Percentiles rank a stretch among this genome's conserved stretches.
These are phyloP conservation scores for Aspergillus hortae DNA, from an alignment of 2,329 filamentous ascomycete species.

Conservation along the genomic window DNA sequence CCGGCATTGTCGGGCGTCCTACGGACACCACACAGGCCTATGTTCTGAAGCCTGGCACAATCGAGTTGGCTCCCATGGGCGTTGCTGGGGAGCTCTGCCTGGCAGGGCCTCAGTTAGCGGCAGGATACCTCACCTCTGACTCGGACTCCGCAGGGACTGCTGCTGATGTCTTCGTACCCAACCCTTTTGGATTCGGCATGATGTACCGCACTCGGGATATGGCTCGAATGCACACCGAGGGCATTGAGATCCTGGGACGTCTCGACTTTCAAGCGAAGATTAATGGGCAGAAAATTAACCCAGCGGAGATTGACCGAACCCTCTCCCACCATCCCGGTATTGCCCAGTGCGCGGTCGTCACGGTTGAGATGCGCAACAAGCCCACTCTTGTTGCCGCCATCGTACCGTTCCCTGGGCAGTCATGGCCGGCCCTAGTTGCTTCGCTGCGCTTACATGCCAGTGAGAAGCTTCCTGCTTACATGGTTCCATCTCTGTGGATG, in stretches of 20 bases:
- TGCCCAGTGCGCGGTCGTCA: neutral
- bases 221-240: constrained; percentile 10
- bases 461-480: neutral
- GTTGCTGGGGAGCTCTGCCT: constrained; percentile 13
- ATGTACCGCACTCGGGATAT: constrained; percentile 21
- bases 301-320: constrained; percentile 32
- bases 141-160: constrained; percentile 1
- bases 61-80: constrained; percentile 8
- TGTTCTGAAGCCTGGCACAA: constrained; percentile 10
- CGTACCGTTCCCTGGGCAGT: neutral
- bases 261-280: constrained; percentile 62
- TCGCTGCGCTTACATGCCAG: constrained; percentile 3
- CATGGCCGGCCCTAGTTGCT: neutral
- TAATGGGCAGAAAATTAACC: constrained; percentile 58
- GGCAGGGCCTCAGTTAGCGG: constrained; percentile 11
- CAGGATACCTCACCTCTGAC: constrained; percentile 8
- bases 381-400: constrained; percentile 8
- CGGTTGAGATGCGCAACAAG: constrained; percentile 2
- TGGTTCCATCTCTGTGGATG: neutral
- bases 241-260: constrained; percentile 43
- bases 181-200: constrained; percentile 7
- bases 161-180: constrained; percentile 7
- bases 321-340: constrained; percentile 1
- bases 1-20: constrained; percentile 9
- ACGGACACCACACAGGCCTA: constrained; percentile 11